phyloP scores from a whole-genome alignment of 2,329 filamentous ascomycete genomes.

The Acrocalymma vagum region DNA sequence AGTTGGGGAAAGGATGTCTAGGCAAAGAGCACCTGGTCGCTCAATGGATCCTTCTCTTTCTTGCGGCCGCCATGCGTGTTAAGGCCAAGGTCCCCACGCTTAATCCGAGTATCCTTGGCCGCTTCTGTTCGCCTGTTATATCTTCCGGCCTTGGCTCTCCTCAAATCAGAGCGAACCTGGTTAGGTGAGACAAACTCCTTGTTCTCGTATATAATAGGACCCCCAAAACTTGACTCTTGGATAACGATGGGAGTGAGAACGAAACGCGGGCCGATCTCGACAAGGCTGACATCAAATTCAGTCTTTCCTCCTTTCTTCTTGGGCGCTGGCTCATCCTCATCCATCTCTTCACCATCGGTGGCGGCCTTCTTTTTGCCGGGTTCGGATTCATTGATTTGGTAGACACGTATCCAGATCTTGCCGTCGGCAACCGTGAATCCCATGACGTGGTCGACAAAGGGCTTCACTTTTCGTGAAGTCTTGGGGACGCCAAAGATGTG shows the following conservation, averaged over 20 bases:
- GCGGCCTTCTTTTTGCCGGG: constrained; percentile 56
- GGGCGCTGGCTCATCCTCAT: constrained; percentile 35
- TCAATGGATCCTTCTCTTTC: constrained; percentile 73
- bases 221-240: constrained; percentile 92
- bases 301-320: constrained; percentile 58
- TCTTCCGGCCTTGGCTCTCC: constrained; percentile 76
- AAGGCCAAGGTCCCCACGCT: constrained; percentile 80
- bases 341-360: constrained; percentile 51
- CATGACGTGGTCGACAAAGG: constrained; percentile 96
- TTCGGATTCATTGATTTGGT: constrained; percentile 89
- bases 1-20: too few species aligned
- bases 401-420: constrained; percentile 95
- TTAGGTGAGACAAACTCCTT: constrained; percentile 97
- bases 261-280: constrained; percentile 94
- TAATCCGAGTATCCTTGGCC: constrained; percentile 74
- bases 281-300: constrained; percentile 80
- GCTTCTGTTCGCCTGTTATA: constrained; percentile 82
- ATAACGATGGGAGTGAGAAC: constrained; percentile 95
- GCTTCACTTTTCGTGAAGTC: constrained; percentile 87
- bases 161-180: constrained; percentile 85
- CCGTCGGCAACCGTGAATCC: constrained; percentile 89
- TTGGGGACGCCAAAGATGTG: constrained; percentile 94
- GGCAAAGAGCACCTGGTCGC: constrained; percentile 79
- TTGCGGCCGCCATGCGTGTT: constrained; percentile 70
- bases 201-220: constrained; percentile 97